Percentiles rank a stretch among this genome's conserved stretches.
These are phyloP conservation scores for Colletotrichum salicis DNA, from an alignment of 2,329 filamentous ascomycete genomes.

Conservation along the genomic window DNA sequence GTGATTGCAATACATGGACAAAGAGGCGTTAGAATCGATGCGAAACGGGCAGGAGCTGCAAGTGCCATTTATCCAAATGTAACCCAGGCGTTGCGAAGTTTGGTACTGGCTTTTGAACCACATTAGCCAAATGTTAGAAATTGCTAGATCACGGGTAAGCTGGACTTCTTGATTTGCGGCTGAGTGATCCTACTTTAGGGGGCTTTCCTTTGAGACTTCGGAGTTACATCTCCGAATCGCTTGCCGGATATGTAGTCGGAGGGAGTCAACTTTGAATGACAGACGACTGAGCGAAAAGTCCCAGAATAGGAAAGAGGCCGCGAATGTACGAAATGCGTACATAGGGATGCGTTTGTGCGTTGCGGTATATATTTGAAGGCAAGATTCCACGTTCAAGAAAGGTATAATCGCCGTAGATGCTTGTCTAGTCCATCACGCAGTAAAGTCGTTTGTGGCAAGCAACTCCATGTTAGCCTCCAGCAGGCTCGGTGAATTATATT, in stretches of 20 bases:
- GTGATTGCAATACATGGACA: neutral
- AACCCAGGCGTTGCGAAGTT: too few relatives aligned
- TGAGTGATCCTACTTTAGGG: neutral
- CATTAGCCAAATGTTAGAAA: neutral
- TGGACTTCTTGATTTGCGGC: neutral
- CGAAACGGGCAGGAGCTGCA: neutral
- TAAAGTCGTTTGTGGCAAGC: neutral
- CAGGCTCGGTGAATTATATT: neutral
- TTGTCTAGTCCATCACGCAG: neutral
- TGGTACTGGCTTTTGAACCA: neutral
- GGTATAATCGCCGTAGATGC: too few relatives aligned
- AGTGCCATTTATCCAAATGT: neutral
- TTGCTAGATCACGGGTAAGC: neutral
- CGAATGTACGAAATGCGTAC: too few relatives aligned
- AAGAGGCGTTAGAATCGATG: neutral
- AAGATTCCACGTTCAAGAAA: too few relatives aligned
- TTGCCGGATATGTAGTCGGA: neutral
- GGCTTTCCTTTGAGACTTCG: too few relatives aligned
- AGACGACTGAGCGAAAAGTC: too few relatives aligned
- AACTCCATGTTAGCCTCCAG: too few relatives aligned
- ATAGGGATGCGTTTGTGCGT: too few relatives aligned
- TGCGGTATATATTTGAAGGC: too few relatives aligned
- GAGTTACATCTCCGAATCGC: neutral
- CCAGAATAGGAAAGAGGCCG: too few relatives aligned
- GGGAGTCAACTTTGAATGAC: too few relatives aligned